A percentile compares a stretch with the other conserved stretches of the same genome.
phyloP scores from a whole-genome alignment of 176 grass and related monocot species.

The Rhynchospora pubera region DNA sequence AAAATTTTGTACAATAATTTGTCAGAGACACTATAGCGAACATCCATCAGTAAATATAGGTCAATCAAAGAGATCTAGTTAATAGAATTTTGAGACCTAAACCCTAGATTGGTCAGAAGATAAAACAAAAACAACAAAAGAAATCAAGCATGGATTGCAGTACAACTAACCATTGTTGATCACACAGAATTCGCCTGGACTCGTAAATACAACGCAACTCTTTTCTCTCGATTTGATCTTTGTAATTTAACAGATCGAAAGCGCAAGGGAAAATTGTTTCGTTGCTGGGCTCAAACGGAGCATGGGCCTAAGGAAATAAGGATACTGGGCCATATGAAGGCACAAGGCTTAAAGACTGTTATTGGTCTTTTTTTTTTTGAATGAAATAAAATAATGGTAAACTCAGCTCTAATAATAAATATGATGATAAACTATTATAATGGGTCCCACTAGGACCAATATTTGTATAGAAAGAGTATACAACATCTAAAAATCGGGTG shows the following conservation, averaged over 20 bases:
- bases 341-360: no score
- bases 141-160: background rate
- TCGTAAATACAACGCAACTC: conserved; percentile 14
- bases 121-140: background rate
- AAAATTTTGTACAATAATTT: background rate
- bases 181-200: background rate
- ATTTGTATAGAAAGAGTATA: no score
- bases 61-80: background rate
- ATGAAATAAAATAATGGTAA: no score
- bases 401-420: no score
- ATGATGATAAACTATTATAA: no score
- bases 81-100: background rate
- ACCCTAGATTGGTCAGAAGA: conserved; percentile 1
- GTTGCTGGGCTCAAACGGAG: no score
- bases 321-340: no score
- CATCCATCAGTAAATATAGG: background rate
- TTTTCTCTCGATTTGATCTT: background rate
- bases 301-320: no score
- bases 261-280: no score
- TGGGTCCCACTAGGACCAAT: no score
- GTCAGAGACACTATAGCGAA: background rate
- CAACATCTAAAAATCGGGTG: no score
- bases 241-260: background rate
- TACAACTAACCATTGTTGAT: conserved; percentile 8
- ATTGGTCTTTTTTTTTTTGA: no score